Conservation (phyloP, 306 rosid species). For the Dryas octopetala region DNA sequence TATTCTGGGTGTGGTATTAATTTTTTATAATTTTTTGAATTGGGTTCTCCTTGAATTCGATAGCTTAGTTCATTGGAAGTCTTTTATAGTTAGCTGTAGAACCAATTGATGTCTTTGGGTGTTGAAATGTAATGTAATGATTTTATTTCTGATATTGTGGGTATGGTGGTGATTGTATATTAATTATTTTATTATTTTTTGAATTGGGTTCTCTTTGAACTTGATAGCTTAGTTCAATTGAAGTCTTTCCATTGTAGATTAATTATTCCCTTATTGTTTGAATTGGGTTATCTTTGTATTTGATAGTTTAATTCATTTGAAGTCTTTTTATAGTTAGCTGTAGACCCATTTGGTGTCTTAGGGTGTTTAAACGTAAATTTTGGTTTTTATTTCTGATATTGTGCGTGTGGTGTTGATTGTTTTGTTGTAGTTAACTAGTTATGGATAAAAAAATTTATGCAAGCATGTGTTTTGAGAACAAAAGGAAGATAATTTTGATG, state of each 20-base stretch:
- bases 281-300: too few species aligned
- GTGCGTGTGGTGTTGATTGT: not conserved
- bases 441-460: not conserved
- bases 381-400: not conserved
- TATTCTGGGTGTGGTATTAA: not conserved
- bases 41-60: not conserved
- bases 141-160: too few species aligned
- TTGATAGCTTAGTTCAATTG: slow-evolving; percentile 1
- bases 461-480: not conserved
- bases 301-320: too few species aligned
- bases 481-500: not conserved
- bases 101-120: not conserved
- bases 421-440: not conserved
- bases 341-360: not conserved
- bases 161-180: too few species aligned
- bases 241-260: not conserved
- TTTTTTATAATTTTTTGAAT: too few species aligned
- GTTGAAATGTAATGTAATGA: not conserved
- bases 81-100: too few species aligned
- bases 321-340: too few species aligned
- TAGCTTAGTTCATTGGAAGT: not conserved
- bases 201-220: not conserved
- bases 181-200: too few species aligned
- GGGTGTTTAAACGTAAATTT: not conserved
- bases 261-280: too few species aligned